These are phyloP conservation scores for Blechomonas ayalai DNA, from an alignment of 208 protist species.

Conservation along the genomic window DNA sequence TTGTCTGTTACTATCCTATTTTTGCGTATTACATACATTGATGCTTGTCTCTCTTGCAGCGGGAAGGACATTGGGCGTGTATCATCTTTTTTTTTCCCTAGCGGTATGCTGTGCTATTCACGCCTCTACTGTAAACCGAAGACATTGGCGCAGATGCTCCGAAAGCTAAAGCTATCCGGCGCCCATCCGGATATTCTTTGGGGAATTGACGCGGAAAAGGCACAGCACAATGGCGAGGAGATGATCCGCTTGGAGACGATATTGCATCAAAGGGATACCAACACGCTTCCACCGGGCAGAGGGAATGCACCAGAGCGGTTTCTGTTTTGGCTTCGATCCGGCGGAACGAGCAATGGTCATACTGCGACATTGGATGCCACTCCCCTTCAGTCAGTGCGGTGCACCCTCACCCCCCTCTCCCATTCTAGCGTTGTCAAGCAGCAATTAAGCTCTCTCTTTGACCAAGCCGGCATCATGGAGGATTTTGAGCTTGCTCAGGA, in stretches of 20 bases:
- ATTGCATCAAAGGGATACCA: constrained; percentile 43
- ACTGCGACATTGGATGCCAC: not conserved
- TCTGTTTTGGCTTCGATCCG: constrained; percentile 52
- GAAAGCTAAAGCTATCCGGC: constrained; percentile 76
- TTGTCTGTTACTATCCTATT: too few species aligned
- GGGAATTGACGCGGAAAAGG: constrained; percentile 77
- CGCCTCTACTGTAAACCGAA: constrained; percentile 32
- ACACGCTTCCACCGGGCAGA: not conserved
- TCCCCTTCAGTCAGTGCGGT: constrained; percentile 30
- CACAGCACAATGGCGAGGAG: constrained; percentile 82
- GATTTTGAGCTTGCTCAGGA: constrained; percentile 50
- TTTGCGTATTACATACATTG: too few species aligned
- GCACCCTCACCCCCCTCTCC: constrained; percentile 52
- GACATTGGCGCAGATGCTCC: constrained; percentile 73
- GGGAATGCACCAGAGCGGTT: constrained; percentile 19
- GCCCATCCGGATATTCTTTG: constrained; percentile 80
- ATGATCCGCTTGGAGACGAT: constrained; percentile 80
- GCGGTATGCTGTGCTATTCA: too few species aligned
- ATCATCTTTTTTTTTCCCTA: too few species aligned
- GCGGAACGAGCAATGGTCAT: not conserved
- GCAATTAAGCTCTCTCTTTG: constrained; percentile 60
- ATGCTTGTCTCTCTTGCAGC: too few species aligned
- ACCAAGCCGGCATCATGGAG: constrained; percentile 51
- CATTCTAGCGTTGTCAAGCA: constrained; percentile 38
- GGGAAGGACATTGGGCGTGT: too few species aligned